Conservation (phyloP, 1,284 basidiomycete species). For the Earliella scabrosa region DNA sequence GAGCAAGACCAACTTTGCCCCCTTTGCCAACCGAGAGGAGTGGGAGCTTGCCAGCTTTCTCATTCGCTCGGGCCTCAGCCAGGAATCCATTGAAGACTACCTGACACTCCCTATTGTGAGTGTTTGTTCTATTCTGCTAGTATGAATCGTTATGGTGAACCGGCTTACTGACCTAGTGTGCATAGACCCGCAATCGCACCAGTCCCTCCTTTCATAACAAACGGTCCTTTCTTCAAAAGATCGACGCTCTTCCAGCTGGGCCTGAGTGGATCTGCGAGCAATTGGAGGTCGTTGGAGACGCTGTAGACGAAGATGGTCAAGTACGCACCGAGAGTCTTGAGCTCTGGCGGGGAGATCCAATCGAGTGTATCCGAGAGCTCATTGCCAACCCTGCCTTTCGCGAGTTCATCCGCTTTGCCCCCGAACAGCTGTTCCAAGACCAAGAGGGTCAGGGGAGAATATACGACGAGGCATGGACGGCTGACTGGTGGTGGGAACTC, state of each 20-base stretch:
- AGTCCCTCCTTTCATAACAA: slow-evolving; percentile 29
- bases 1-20: slow-evolving; percentile 21
- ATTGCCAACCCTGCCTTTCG: slow-evolving; percentile 38
- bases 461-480: slow-evolving; percentile 45
- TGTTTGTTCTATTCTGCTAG: not conserved
- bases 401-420: slow-evolving; percentile 34
- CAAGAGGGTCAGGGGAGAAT: slow-evolving; percentile 22
- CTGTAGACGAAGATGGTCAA: slow-evolving; percentile 26
- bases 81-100: slow-evolving; percentile 33
- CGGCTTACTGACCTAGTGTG: too few relatives aligned
- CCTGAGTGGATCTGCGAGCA: slow-evolving; percentile 27
- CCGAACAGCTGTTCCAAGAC: slow-evolving; percentile 37
- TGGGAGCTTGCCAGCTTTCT: slow-evolving; percentile 39
- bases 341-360: slow-evolving; percentile 34
- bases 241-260: slow-evolving; percentile 36
- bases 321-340: slow-evolving; percentile 25
- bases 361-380: slow-evolving; percentile 37
- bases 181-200: slow-evolving; percentile 16
- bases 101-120: slow-evolving; percentile 38
- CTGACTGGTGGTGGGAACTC: slow-evolving; percentile 45
- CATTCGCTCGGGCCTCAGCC: slow-evolving; percentile 32
- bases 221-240: slow-evolving; percentile 28
- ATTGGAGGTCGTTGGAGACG: slow-evolving; percentile 32
- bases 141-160: not conserved
- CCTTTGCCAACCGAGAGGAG: slow-evolving; percentile 32